Conservation (phyloP, 2,329 filamentous ascomycete genomes). For the Beauveria sp. region DNA sequence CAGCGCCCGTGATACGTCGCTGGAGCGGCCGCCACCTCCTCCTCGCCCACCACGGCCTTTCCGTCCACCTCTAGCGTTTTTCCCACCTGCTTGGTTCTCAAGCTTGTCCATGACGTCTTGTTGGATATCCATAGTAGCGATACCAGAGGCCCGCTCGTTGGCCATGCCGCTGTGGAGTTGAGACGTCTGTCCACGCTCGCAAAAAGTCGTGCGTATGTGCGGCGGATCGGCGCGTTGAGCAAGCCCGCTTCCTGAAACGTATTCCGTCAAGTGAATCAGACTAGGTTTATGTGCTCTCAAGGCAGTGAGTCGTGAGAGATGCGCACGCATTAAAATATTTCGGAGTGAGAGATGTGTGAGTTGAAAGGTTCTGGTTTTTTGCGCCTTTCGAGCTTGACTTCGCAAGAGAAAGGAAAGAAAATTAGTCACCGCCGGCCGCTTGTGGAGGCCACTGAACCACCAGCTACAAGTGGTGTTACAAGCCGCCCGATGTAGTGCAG, state of each 20-base stretch:
- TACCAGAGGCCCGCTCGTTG: constrained; percentile 5
- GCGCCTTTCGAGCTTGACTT: not conserved
- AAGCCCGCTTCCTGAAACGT: not conserved
- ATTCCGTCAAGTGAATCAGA: not conserved
- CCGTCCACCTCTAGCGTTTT: constrained; percentile 9
- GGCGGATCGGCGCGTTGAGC: not conserved
- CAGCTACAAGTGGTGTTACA: no score
- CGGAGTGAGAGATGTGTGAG: not conserved
- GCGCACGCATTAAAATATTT: not conserved
- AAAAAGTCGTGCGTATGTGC: not conserved
- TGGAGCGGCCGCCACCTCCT: constrained; percentile 23
- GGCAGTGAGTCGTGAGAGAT: not conserved
- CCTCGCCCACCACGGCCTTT: constrained; percentile 17
- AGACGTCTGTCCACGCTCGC: not conserved
- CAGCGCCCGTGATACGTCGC: constrained; percentile 44
- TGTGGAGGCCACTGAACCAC: not conserved
- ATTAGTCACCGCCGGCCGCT: constrained; percentile 4
- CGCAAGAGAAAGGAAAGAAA: not conserved
- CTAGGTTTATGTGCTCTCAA: not conserved
- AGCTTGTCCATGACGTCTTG: not conserved
- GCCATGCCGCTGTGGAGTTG: not conserved
- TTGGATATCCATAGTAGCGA: constrained; percentile 1
- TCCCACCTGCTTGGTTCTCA: not conserved
- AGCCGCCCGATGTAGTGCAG: no score
- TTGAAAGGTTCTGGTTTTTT: not conserved